phyloP scores from a whole-genome alignment of 148 eudicot species.

The Drosera capensis region DNA sequence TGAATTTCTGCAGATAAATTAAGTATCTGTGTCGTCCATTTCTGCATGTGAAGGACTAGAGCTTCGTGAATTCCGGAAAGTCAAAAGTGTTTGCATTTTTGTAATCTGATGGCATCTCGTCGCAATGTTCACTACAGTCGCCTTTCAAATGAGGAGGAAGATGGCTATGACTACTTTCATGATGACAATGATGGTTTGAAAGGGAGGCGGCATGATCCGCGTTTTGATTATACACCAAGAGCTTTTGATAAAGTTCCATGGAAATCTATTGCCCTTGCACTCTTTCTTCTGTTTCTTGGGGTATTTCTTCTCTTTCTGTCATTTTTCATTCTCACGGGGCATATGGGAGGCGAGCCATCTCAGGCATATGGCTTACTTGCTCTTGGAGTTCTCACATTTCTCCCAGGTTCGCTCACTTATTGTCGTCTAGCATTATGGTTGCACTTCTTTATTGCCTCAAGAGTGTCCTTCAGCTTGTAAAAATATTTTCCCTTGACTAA shows the following conservation, averaged over 20 bases:
- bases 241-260: slow-evolving; percentile 62
- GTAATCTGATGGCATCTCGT: slow-evolving; percentile 45
- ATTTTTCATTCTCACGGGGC: slow-evolving; percentile 76
- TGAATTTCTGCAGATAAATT: too few relatives aligned
- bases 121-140: slow-evolving; percentile 53
- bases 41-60: too few relatives aligned
- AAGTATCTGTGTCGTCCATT: too few relatives aligned
- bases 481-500: too few relatives aligned
- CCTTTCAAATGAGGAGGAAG: slow-evolving; percentile 47
- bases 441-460: background rate
- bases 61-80: too few relatives aligned
- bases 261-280: slow-evolving; percentile 76
- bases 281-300: slow-evolving; percentile 68
- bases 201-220: slow-evolving; percentile 36
- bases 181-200: slow-evolving; percentile 9
- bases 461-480: too few relatives aligned
- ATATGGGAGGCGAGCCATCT: slow-evolving; percentile 76
- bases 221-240: slow-evolving; percentile 67
- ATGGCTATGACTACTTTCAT: slow-evolving; percentile 11
- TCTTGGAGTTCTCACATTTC: slow-evolving; percentile 66
- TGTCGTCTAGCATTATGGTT: background rate
- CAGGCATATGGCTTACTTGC: slow-evolving; percentile 83
- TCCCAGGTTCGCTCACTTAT: slow-evolving; percentile 45
- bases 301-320: slow-evolving; percentile 52
- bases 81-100: background rate